These are phyloP conservation scores for Parsonsia alboflavescens DNA, from an alignment of 257 asterid genomes.

Conservation along the genomic window DNA sequence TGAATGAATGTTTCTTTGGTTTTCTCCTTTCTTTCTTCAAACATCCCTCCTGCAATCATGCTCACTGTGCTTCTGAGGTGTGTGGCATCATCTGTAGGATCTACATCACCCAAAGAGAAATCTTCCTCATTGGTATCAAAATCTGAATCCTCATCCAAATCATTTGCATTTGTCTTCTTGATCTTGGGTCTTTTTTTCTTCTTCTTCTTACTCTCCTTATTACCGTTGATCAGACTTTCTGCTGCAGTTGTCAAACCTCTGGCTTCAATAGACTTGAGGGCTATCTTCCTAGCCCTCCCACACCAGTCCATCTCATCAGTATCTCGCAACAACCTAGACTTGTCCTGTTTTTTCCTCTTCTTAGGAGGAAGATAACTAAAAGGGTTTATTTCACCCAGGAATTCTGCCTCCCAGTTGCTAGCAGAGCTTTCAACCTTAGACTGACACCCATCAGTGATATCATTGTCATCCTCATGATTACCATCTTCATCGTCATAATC, in stretches of 20 bases:
- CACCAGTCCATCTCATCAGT: conserved; percentile 80
- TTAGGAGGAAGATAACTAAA: conserved; percentile 27
- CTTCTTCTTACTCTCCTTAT: conserved; percentile 45
- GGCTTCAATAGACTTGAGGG: conserved; percentile 80
- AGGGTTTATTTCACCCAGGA: conserved; percentile 52
- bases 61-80: conserved; percentile 49
- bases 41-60: conserved; percentile 68
- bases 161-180: conserved; percentile 14
- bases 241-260: conserved; percentile 61
- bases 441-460: not conserved
- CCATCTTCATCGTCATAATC: conserved; percentile 18
- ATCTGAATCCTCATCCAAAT: conserved; percentile 40
- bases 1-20: conserved; percentile 64
- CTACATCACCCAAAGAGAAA: conserved; percentile 22
- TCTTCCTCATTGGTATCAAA: too few species aligned
- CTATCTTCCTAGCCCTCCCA: conserved; percentile 84
- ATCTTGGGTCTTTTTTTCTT: conserved; percentile 37
- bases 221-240: conserved; percentile 47
- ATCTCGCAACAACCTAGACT: conserved; percentile 49
- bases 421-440: conserved; percentile 19
- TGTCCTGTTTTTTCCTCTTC: conserved; percentile 41
- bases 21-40: conserved; percentile 55
- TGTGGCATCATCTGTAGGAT: conserved; percentile 22
- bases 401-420: conserved; percentile 65
- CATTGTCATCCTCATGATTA: conserved; percentile 18